phyloP scores from a whole-genome alignment of 2,329 filamentous ascomycete species.

The Diatrype stigma region DNA sequence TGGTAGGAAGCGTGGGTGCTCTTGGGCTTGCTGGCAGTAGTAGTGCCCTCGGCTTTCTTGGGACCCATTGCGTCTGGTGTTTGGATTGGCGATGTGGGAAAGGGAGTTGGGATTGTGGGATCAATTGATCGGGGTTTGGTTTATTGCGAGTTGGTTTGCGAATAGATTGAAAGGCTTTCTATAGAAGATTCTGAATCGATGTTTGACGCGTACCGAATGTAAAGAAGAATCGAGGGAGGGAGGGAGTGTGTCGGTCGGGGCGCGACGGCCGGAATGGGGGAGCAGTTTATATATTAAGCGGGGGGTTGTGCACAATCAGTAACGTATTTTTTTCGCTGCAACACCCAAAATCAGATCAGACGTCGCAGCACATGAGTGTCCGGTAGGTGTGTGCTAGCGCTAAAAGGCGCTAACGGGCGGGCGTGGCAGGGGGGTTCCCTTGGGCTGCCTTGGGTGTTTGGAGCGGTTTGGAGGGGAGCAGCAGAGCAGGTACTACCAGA shows the following conservation, averaged over 20 bases:
- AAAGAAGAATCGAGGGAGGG: conserved; percentile 34
- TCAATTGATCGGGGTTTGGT: conserved; percentile 22
- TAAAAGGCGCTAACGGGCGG: neutral
- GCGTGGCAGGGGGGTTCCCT: neutral
- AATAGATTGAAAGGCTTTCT: conserved; percentile 18
- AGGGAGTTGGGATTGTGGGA: conserved; percentile 10
- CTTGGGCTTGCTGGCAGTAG: conserved; percentile 46
- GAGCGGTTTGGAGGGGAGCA: no score
- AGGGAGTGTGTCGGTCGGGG: conserved; percentile 35
- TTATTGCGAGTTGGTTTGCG: conserved; percentile 10
- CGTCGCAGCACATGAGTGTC: conserved; percentile 6
- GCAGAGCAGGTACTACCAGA: no score
- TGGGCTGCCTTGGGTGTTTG: no score
- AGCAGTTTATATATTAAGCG: conserved; percentile 57
- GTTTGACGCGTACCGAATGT: conserved; percentile 17
- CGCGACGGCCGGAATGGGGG: conserved; percentile 50
- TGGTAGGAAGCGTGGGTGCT: conserved; percentile 54
- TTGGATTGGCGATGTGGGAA: conserved; percentile 11
- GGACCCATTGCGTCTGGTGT: conserved; percentile 48
- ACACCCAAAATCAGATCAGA: conserved; percentile 21
- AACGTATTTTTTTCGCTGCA: conserved; percentile 25
- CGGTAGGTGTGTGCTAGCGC: conserved; percentile 1
- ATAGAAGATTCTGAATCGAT: conserved; percentile 12
- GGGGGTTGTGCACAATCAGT: conserved; percentile 55
- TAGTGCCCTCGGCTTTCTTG: conserved; percentile 48